These are phyloP conservation scores for Pseudozyma flocculosa DNA, from an alignment of 1,284 basidiomycete genomes.

Conservation along the genomic window DNA sequence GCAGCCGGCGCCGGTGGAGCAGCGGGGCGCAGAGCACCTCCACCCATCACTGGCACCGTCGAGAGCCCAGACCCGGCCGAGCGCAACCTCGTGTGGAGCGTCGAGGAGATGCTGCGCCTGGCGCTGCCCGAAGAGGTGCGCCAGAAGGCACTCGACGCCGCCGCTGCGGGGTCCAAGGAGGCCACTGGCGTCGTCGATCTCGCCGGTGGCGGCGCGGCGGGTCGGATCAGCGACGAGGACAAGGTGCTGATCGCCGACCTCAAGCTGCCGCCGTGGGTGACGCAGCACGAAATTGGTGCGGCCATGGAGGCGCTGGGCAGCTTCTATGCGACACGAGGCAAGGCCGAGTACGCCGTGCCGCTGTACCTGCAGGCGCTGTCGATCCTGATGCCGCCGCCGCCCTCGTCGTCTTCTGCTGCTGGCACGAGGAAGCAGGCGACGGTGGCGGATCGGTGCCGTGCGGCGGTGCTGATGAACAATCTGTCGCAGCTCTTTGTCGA, in stretches of 20 bases:
- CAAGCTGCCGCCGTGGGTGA: conserved; percentile 55
- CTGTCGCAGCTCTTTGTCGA: conserved; percentile 49
- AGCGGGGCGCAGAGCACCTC: neutral
- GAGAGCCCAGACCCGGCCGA: conserved; percentile 42
- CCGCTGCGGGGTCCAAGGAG: neutral
- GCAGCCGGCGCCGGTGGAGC: too few relatives aligned
- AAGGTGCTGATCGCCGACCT: conserved; percentile 50
- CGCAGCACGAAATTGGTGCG: conserved; percentile 48
- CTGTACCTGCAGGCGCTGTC: conserved; percentile 57
- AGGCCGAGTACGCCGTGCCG: conserved; percentile 56
- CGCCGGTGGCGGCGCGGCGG: neutral
- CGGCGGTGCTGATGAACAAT: conserved; percentile 56
- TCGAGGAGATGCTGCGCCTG: conserved; percentile 52
- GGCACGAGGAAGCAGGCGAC: conserved; percentile 21
- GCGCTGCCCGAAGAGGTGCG: conserved; percentile 20
- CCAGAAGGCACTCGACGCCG: conserved; percentile 21
- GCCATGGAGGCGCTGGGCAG: conserved; percentile 57
- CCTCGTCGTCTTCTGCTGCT: conserved; percentile 1
- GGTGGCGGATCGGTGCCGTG: conserved; percentile 52
- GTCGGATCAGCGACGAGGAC: conserved; percentile 3
- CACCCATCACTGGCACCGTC: conserved; percentile 16
- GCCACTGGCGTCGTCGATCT: neutral
- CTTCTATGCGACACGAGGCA: conserved; percentile 51
- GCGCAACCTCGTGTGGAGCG: conserved; percentile 55
- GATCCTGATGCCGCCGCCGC: conserved; percentile 42